These are phyloP conservation scores for Cyberlindnera maclurae DNA, from an alignment of 805 yeast species.

Conservation along the genomic window DNA sequence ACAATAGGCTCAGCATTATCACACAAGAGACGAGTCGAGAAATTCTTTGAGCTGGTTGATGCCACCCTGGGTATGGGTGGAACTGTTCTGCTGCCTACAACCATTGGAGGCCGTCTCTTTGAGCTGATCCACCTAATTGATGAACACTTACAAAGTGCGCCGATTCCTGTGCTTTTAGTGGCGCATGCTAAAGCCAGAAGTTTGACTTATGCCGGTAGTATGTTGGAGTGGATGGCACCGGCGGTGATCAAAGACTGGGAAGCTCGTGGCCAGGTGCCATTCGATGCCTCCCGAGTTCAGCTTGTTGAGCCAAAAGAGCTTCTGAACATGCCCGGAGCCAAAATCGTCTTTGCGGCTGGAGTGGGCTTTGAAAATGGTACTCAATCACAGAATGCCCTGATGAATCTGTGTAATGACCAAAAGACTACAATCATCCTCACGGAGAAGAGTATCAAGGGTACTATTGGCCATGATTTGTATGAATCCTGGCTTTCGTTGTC, in stretches of 20 bases:
- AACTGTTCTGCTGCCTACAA: constrained; percentile 75
- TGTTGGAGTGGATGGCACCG: constrained; percentile 94
- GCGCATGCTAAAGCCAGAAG: constrained; percentile 75
- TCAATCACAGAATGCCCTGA: constrained; percentile 44
- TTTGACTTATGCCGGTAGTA: constrained; percentile 74
- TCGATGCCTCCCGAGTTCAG: constrained; percentile 62
- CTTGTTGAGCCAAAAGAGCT: constrained; percentile 52
- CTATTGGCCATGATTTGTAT: constrained; percentile 45
- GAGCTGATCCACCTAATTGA: constrained; percentile 75
- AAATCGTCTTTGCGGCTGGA: constrained; percentile 75
- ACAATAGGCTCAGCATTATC: constrained; percentile 59
- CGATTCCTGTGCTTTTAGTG: constrained; percentile 67
- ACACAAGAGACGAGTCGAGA: constrained; percentile 56
- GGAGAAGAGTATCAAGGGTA: constrained; percentile 45
- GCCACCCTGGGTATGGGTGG: constrained; percentile 70
- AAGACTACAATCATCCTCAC: constrained; percentile 70
- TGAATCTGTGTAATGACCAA: constrained; percentile 52
- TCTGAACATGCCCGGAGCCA: constrained; percentile 53
- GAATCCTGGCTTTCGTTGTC: constrained; percentile 39
- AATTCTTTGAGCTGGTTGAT: constrained; percentile 54
- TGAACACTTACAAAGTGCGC: constrained; percentile 40
- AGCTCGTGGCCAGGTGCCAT: constrained; percentile 62
- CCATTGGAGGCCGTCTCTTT: constrained; percentile 72
- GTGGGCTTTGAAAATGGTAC: constrained; percentile 59
- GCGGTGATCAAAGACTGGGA: constrained; percentile 86